Base-by-base conservation (phyloP, 2,329 filamentous ascomycete genomes). In the Pleoardoris graminearum region DNA sequence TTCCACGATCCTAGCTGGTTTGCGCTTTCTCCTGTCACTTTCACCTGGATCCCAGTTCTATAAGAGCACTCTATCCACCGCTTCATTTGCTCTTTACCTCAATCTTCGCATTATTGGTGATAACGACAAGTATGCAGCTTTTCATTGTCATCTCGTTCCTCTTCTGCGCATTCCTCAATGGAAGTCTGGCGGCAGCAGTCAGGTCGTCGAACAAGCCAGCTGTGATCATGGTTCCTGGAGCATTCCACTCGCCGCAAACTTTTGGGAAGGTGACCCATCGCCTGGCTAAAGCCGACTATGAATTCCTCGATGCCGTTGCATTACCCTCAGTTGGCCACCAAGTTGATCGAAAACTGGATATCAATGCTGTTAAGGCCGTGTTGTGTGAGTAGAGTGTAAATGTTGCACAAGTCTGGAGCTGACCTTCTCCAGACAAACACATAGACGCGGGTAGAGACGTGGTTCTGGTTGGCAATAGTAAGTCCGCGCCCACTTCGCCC, bases 401-500 rank as follows among this genome's bases (percentile, higher is more conserved):
- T 8, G 4, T 22, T n/a, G 35, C 7, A n/a, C 8, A 16, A 6
- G 3, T 22, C 17, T 7, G 14, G 16, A 6, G 29, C 42, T 45
- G 8, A 45, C 30, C 14, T 33, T n/a, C 17, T 32, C 3, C 19
- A n/a, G n/a, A 38, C 3, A 27, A 49, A 16, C 51, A 54, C 12
- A 48, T 68, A 3, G 21, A 46, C 0, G 11, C 32, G 0, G 62
- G 65, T 30, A 50, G 59, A 23, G 59, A 69, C 22, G 55, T 69
- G 7, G 29, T 70, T 8, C 35, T 70, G 1, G 61, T 68, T 6
- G 64, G 62, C 1, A 66, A 68, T 51, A 68, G 65, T 53, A 46
- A 25, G 49, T 38, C 10, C n/a, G 17, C 5, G 36, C 10, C 7
- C 19, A 4, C 3, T 39, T 11, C n/a, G n/a, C n/a, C n/a, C n/a